Percentiles rank a stretch among this genome's conserved stretches.
phyloP scores from a whole-genome alignment of 768 basidiomycete species.

The Mycena albidolilacea region DNA sequence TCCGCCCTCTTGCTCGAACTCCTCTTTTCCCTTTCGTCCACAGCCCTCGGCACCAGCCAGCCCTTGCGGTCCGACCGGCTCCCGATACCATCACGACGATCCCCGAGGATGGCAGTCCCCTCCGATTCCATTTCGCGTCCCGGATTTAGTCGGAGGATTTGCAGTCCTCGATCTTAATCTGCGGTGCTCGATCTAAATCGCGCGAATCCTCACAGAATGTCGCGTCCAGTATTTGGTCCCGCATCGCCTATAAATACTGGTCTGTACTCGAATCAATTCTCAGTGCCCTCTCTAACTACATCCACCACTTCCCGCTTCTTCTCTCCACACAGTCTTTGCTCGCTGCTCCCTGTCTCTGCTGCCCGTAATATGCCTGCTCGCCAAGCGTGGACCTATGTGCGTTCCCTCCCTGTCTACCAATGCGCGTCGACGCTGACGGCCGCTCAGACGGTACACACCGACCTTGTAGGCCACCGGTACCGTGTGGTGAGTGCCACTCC shows the following conservation, averaged over 20 bases:
- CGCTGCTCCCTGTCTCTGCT: neutral
- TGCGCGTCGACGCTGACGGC: neutral
- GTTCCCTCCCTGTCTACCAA: neutral
- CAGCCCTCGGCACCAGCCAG: neutral
- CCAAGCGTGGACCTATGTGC: constrained; percentile 6
- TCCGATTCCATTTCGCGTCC: neutral
- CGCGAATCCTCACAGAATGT: neutral
- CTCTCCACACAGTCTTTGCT: neutral
- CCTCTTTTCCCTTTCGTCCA: neutral
- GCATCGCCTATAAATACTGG: constrained; percentile 6
- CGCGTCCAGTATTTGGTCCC: neutral
- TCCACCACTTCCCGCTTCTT: neutral
- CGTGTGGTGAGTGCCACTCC: neutral
- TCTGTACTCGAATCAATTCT: neutral
- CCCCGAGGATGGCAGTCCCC: neutral
- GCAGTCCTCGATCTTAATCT: neutral
- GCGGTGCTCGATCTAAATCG: neutral
- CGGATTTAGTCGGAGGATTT: neutral
- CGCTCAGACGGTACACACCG: neutral
- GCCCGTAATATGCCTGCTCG: neutral
- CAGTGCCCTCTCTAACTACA: neutral
- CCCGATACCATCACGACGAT: neutral
- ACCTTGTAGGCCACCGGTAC: neutral
- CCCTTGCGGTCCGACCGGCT: neutral
- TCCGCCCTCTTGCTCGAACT: neutral